phyloP scores from a whole-genome alignment of 1,284 basidiomycete genomes.

The Crucibulum parvulum region DNA sequence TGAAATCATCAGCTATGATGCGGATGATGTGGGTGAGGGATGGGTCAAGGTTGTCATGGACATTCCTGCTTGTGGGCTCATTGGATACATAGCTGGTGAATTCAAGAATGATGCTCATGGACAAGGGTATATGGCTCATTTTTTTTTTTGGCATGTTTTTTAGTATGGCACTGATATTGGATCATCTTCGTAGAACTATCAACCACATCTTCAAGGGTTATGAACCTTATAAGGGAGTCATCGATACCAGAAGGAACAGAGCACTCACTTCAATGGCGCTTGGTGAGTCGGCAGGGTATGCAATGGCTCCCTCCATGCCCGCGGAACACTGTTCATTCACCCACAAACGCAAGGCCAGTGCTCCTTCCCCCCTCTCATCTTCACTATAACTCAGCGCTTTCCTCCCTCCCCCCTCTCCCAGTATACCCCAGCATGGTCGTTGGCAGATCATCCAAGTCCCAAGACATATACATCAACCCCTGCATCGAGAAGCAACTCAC shows the following conservation, averaged over 20 bases:
- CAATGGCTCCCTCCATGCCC: constrained; percentile 52
- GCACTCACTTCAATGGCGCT: no score
- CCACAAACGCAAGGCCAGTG: constrained; percentile 44
- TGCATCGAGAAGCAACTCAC: constrained; percentile 53
- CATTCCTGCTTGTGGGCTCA: constrained; percentile 50
- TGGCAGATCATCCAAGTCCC: constrained; percentile 50
- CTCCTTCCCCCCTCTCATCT: background rate
- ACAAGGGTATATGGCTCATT: constrained; percentile 39
- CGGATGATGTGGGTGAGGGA: constrained; percentile 41
- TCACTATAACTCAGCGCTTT: no score
- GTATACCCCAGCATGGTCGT: constrained; percentile 57
- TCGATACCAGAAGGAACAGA: constrained; percentile 40
- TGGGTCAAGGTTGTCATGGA: constrained; percentile 54
- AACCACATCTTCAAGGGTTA: constrained; percentile 57
- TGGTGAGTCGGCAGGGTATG: constrained; percentile 50
- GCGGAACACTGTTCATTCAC: constrained; percentile 49
- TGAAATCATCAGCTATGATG: constrained; percentile 50
- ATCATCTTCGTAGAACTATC: constrained; percentile 36
- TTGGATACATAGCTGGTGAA: constrained; percentile 57
- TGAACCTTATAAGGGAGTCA: constrained; percentile 44
- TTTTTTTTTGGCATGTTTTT: background rate
- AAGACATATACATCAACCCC: constrained; percentile 51
- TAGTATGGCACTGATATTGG: background rate
- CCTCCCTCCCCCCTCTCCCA: constrained; percentile 15
- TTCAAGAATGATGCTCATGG: constrained; percentile 57